A percentile compares a stretch with the other conserved stretches of the same genome.
phyloP scores from a whole-genome alignment of 1,284 basidiomycete species.

The Rhodotorula sp. region DNA sequence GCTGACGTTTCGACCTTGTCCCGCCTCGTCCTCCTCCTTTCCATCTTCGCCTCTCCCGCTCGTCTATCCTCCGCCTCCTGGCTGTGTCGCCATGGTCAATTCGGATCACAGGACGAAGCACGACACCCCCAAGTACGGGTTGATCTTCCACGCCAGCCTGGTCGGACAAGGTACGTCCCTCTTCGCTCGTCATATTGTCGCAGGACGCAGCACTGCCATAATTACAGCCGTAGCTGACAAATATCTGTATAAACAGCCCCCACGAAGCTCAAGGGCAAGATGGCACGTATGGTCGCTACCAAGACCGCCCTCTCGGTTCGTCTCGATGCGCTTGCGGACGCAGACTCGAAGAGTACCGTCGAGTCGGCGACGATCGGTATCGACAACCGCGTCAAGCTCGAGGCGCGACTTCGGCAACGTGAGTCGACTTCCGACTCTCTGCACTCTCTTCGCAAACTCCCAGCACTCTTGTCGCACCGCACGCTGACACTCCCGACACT shows the following conservation, averaged over 20 bases:
- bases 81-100: too few species aligned
- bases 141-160: constrained; percentile 68
- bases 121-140: constrained; percentile 78
- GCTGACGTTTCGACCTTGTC: too few species aligned
- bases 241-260: constrained; percentile 57
- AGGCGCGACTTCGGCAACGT: constrained; percentile 79
- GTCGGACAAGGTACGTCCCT: constrained; percentile 70
- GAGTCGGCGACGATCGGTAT: constrained; percentile 79
- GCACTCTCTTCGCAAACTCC: too few species aligned
- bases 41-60: background rate
- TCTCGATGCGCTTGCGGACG: constrained; percentile 90
- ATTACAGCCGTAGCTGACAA: too few species aligned
- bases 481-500: background rate
- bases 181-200: background rate
- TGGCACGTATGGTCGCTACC: constrained; percentile 99
- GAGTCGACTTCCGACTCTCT: background rate
- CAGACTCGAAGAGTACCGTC: constrained; percentile 79
- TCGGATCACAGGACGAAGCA: constrained; percentile 69
- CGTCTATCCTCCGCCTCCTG: background rate
- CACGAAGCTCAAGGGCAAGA: constrained; percentile 98
- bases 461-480: too few species aligned
- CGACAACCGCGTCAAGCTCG: constrained; percentile 90
- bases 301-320: constrained; percentile 95
- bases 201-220: too few species aligned
- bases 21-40: too few species aligned